A percentile compares a stretch with the other conserved stretches of the same genome.
phyloP scores from a whole-genome alignment of 192 early-diverging fungal genomes.

The Backusella tuberculispora region DNA sequence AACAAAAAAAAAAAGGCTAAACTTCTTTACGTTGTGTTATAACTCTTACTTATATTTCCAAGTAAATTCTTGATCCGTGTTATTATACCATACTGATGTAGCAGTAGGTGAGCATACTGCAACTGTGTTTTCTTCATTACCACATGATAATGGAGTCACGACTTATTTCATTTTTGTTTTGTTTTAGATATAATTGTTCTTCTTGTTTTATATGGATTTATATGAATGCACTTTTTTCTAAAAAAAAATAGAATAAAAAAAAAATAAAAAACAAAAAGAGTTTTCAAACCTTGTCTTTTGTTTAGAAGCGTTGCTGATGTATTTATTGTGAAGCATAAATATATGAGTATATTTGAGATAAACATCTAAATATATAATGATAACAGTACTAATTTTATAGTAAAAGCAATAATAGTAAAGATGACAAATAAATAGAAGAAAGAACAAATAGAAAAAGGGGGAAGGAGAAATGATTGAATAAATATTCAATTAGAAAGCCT shows the following conservation, averaged over 20 bases:
- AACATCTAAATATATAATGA: not conserved
- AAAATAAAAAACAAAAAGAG: not conserved
- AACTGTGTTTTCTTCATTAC: constrained; percentile 21
- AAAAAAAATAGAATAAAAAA: not conserved
- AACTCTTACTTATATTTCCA: constrained; percentile 44
- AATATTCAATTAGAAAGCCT: not conserved
- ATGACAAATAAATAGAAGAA: not conserved
- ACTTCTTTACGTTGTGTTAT: not conserved
- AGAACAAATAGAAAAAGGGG: constrained; percentile 1
- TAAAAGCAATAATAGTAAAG: not conserved
- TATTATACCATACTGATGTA: constrained; percentile 33
- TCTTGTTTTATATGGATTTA: not conserved
- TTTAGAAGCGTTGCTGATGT: constrained; percentile 2
- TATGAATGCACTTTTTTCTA: not conserved
- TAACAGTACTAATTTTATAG: too few species aligned
- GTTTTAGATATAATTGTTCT: constrained; percentile 2
- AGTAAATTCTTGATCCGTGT: constrained; percentile 32
- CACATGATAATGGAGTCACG: constrained; percentile 22
- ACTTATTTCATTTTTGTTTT: constrained; percentile 22
- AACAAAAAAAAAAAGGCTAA: not conserved
- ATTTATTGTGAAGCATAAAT: not conserved
- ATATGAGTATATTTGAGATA: not conserved
- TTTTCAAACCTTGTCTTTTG: constrained; percentile 5
- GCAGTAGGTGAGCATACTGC: constrained; percentile 32
- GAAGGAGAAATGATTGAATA: not conserved